Evolutionary conservation across 768 basidiomycete genomes (phyloP).

Genomic region (Trametes cubensis): DNA sequence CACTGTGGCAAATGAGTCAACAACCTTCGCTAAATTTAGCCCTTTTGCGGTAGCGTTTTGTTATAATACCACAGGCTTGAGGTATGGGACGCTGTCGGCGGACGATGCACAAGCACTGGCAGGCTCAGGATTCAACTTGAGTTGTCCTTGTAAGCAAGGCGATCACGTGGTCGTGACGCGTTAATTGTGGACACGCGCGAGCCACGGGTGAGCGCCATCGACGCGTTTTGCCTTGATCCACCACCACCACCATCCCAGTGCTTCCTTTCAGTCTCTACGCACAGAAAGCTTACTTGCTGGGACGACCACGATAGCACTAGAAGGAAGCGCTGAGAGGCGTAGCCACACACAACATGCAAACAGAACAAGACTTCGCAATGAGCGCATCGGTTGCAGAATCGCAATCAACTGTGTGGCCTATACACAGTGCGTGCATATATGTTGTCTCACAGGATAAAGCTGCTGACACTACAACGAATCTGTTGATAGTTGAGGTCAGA

Average conservation of each 20-base stretch:
- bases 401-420: conserved; percentile 52
- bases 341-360: conserved; percentile 20
- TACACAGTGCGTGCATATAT: conserved; percentile 55
- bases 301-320: no score
- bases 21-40: no score
- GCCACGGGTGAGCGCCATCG: conserved; percentile 31
- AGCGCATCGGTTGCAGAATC: conserved; percentile 16
- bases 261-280: not conserved
- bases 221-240: conserved; percentile 52
- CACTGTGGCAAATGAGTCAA: no score
- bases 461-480: not conserved
- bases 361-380: conserved; percentile 33
- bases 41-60: no score
- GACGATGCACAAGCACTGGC: not conserved
- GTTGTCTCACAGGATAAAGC: not conserved
- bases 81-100: not conserved
- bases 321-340: no score
- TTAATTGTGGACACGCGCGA: conserved; percentile 17
- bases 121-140: not conserved
- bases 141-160: conserved; percentile 10
- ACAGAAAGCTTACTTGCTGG: not conserved
- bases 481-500: conserved; percentile 76
- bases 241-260: conserved; percentile 19
- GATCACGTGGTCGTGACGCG: conserved; percentile 24
- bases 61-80: not conserved